Evolutionary conservation across 2,329 filamentous ascomycete genomes (phyloP).

Genomic region (Claviceps fusiformis): DNA sequence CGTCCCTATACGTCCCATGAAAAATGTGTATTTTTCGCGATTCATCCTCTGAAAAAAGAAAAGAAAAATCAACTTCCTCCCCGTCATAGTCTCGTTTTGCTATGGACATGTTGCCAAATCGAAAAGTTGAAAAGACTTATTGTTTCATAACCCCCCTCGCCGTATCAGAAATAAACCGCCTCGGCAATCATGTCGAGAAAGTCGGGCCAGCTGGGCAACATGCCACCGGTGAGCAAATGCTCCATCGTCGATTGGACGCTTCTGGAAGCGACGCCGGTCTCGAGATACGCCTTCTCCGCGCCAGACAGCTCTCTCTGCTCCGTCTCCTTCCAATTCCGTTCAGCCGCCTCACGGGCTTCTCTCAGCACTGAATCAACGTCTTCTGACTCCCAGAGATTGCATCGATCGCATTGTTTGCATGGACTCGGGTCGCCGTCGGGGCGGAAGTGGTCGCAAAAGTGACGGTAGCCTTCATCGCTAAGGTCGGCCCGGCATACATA

Average conservation of each 20-base stretch:
- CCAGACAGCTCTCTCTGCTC: conserved; percentile 45
- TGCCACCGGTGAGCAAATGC: conserved; percentile 18
- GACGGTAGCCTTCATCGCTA: conserved; percentile 64
- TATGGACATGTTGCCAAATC: not conserved
- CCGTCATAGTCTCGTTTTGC: not conserved
- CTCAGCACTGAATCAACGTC: conserved; percentile 55
- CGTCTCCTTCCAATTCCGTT: conserved; percentile 54
- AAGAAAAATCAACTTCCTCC: not conserved
- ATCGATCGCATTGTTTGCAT: conserved; percentile 69
- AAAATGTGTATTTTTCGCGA: not conserved
- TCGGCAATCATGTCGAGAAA: conserved; percentile 33
- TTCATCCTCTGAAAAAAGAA: not conserved
- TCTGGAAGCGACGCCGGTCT: conserved; percentile 33
- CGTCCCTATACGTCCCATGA: not conserved
- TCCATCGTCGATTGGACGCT: conserved; percentile 17
- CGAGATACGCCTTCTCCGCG: conserved; percentile 41
- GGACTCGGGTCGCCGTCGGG: conserved; percentile 57
- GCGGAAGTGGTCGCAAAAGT: conserved; percentile 94
- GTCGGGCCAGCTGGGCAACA: conserved; percentile 26
- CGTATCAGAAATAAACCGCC: conserved; percentile 7
- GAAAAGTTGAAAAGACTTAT: not conserved
- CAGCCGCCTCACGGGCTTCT: conserved; percentile 56
- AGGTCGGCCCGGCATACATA: conserved; percentile 82
- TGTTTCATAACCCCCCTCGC: not conserved
- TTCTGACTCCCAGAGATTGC: conserved; percentile 67